phyloP scores from a whole-genome alignment of 768 basidiomycete genomes.

The Rhodotorula taiwanensis region DNA sequence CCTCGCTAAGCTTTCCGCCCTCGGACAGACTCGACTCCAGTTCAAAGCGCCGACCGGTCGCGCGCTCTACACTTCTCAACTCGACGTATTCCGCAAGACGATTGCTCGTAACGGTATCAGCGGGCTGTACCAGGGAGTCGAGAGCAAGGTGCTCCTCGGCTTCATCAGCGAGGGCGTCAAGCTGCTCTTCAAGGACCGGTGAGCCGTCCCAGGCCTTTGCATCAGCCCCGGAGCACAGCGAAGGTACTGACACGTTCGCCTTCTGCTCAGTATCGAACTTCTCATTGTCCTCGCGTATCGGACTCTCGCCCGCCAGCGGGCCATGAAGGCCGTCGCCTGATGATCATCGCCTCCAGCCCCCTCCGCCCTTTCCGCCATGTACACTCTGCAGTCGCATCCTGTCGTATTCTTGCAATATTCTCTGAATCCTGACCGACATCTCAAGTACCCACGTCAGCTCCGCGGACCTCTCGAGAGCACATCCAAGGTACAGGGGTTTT shows the following conservation, averaged over 20 bases:
- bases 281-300: constrained; percentile 12
- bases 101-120: constrained; percentile 41
- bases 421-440: too few species aligned
- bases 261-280: constrained; percentile 2
- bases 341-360: too few species aligned
- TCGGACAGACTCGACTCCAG: constrained; percentile 35
- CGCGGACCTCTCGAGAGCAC: too few species aligned
- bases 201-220: too few species aligned
- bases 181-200: constrained; percentile 57
- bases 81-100: constrained; percentile 36
- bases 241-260: background rate
- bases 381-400: too few species aligned
- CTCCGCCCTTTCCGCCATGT: too few species aligned
- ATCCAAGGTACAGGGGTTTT: too few species aligned
- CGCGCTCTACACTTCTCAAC: constrained; percentile 31
- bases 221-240: too few species aligned
- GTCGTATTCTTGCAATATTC: too few species aligned
- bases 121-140: constrained; percentile 44
- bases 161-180: constrained; percentile 57
- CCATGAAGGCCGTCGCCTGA: too few species aligned
- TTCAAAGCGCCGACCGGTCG: constrained; percentile 39
- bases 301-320: background rate
- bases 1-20: background rate
- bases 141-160: constrained; percentile 46
- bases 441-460: too few species aligned